Evolutionary conservation across 331 rosid genomes (phyloP).

Genomic region (Malus hybrid): DNA sequence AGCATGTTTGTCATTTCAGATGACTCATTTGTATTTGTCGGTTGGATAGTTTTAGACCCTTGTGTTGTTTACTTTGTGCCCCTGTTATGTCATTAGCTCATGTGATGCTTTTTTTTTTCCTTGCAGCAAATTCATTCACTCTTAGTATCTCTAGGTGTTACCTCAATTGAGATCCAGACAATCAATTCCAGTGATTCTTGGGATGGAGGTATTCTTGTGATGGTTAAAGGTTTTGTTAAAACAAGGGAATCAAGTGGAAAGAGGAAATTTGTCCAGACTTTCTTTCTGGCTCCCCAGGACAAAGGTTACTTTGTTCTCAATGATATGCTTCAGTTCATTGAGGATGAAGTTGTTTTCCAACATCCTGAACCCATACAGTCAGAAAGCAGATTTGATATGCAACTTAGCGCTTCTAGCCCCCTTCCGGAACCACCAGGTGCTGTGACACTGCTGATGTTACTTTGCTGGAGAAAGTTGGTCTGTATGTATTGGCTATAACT

Average conservation of each 20-base stretch:
- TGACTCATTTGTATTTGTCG: not conserved
- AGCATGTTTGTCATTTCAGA: not conserved
- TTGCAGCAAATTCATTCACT: conserved; percentile 64
- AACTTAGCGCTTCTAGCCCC: conserved; percentile 43
- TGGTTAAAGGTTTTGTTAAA: conserved; percentile 75
- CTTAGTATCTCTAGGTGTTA: conserved; percentile 46
- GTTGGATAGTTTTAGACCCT: not conserved
- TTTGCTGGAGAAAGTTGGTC: not conserved
- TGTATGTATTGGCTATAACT: conserved; percentile 10
- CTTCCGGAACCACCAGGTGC: conserved; percentile 65
- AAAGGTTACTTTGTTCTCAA: conserved; percentile 75
- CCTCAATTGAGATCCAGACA: conserved; percentile 66
- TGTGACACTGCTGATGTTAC: not conserved
- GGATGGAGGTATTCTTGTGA: conserved; percentile 70
- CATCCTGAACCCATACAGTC: conserved; percentile 31
- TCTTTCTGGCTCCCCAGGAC: conserved; percentile 85
- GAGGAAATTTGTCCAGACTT: conserved; percentile 69
- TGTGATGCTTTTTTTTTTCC: conserved; percentile 1
- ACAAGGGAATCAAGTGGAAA: conserved; percentile 40
- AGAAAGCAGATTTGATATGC: conserved; percentile 44
- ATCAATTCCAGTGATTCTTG: conserved; percentile 70
- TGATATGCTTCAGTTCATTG: conserved; percentile 63
- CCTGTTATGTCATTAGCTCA: not conserved
- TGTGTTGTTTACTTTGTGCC: not conserved
- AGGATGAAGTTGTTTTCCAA: conserved; percentile 43